A percentile compares a stretch with the other conserved stretches of the same genome.
Conservation (phyloP, 2,329 filamentous ascomycete genomes). For the Torrubiella hemipterigena region DNA sequence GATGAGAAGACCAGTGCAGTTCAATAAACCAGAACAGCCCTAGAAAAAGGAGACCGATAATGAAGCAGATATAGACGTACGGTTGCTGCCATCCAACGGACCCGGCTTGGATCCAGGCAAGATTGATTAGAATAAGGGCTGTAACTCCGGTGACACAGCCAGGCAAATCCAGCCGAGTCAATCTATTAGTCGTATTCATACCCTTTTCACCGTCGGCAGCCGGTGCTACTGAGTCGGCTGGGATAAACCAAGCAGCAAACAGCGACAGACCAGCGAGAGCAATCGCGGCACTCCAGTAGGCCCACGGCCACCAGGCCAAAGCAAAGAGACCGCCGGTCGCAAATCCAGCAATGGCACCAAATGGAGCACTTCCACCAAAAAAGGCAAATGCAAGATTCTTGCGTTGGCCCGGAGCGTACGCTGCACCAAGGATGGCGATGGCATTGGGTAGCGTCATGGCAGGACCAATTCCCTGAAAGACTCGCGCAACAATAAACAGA, state of each 20-base stretch:
- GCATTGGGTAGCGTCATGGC: slow-evolving; percentile 53
- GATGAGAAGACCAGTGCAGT: slow-evolving; percentile 28
- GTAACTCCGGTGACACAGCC: slow-evolving; percentile 34
- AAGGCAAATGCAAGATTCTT: slow-evolving; percentile 49
- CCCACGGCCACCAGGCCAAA: slow-evolving; percentile 34
- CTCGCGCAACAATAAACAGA: slow-evolving; percentile 38
- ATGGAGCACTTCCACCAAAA: slow-evolving; percentile 33
- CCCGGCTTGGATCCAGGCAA: slow-evolving; percentile 55
- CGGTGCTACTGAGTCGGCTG: too few relatives aligned
- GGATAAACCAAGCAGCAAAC: slow-evolving; percentile 21
- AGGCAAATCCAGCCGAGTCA: slow-evolving; percentile 23
- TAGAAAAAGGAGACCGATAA: slow-evolving; percentile 43
- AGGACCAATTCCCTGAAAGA: slow-evolving; percentile 48
- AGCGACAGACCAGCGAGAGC: slow-evolving; percentile 20
- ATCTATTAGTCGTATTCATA: slow-evolving; percentile 4
- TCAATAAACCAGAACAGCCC: slow-evolving; percentile 46
- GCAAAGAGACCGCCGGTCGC: slow-evolving; percentile 27
- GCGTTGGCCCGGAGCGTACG: slow-evolving; percentile 41
- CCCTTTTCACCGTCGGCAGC: background rate
- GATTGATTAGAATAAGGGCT: slow-evolving; percentile 49
- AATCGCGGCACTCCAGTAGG: slow-evolving; percentile 29
- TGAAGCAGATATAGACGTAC: slow-evolving; percentile 43
- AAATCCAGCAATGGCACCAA: slow-evolving; percentile 30
- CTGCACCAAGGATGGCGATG: slow-evolving; percentile 46
- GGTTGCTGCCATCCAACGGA: slow-evolving; percentile 44